Conservation (phyloP, 129 eudicot species). For the Arctium minus region DNA sequence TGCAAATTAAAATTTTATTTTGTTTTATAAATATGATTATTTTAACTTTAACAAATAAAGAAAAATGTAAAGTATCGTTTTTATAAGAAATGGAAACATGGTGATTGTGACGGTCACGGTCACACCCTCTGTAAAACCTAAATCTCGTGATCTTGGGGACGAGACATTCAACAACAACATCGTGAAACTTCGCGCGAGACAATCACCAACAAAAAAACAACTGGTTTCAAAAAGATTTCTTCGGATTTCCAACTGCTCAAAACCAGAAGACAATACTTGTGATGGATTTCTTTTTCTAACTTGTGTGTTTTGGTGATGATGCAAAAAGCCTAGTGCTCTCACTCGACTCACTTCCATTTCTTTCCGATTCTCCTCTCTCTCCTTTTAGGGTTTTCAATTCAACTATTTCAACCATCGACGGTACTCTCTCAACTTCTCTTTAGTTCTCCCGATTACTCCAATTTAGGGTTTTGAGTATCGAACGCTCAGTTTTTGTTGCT, state of each 20-base stretch:
- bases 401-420: neutral
- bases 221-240: slow-evolving; percentile 28
- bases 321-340: slow-evolving; percentile 12
- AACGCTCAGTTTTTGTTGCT: neutral
- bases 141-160: slow-evolving; percentile 18
- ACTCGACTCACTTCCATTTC: slow-evolving; percentile 8
- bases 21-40: no score
- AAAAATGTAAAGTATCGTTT: neutral
- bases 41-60: no score
- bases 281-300: slow-evolving; percentile 12
- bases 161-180: slow-evolving; percentile 23
- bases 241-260: slow-evolving; percentile 37
- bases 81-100: neutral
- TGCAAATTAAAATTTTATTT: no score
- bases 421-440: slow-evolving; percentile 24
- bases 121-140: neutral
- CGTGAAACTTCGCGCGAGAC: slow-evolving; percentile 19
- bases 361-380: neutral
- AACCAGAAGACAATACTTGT: slow-evolving; percentile 17
- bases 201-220: slow-evolving; percentile 8
- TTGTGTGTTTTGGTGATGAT: neutral
- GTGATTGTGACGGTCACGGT: neutral
- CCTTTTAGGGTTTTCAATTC: slow-evolving; percentile 27
- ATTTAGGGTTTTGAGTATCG: slow-evolving; percentile 18
- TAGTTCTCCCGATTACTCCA: neutral